A percentile compares a stretch with the other conserved stretches of the same genome.
Conservation (phyloP, 345 rosid genomes). For the Aegle marmelos region DNA sequence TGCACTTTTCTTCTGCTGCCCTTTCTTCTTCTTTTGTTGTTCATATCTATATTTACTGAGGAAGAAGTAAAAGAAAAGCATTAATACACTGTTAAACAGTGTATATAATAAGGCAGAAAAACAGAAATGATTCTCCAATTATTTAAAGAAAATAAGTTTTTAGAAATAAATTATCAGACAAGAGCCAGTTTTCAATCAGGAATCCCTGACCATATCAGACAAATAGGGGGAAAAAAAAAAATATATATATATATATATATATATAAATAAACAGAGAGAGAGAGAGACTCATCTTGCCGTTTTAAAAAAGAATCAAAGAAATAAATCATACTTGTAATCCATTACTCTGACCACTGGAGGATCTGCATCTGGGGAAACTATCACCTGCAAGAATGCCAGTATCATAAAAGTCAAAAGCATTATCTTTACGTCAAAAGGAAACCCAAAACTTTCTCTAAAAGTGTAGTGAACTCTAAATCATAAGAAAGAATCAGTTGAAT, state of each 20-base stretch:
- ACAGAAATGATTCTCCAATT: background rate
- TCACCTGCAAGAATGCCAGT: slow-evolving; percentile 53
- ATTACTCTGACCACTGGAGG: slow-evolving; percentile 92
- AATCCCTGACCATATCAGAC: no score
- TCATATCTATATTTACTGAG: slow-evolving; percentile 81
- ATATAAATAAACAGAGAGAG: no score
- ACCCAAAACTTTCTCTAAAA: background rate
- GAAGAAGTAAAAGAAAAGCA: slow-evolving; percentile 10
- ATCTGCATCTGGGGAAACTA: slow-evolving; percentile 87
- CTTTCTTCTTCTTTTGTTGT: slow-evolving; percentile 77
- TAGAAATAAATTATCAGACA: no score
- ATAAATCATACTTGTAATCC: slow-evolving; percentile 69
- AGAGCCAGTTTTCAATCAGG: background rate
- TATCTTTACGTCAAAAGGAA: background rate
- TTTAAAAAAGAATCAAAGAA: background rate
- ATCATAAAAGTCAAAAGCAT: background rate
- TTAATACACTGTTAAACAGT: slow-evolving; percentile 1
- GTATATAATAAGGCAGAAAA: background rate
- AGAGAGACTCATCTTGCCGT: background rate
- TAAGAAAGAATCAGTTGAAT: background rate
- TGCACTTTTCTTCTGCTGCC: slow-evolving; percentile 83
- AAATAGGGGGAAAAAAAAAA: no score
- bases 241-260: no score
- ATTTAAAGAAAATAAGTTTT: background rate
- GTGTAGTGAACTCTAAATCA: background rate